Conservation (phyloP, 2,329 filamentous ascomycete species). For the Zymoseptoria ardabiliae region DNA sequence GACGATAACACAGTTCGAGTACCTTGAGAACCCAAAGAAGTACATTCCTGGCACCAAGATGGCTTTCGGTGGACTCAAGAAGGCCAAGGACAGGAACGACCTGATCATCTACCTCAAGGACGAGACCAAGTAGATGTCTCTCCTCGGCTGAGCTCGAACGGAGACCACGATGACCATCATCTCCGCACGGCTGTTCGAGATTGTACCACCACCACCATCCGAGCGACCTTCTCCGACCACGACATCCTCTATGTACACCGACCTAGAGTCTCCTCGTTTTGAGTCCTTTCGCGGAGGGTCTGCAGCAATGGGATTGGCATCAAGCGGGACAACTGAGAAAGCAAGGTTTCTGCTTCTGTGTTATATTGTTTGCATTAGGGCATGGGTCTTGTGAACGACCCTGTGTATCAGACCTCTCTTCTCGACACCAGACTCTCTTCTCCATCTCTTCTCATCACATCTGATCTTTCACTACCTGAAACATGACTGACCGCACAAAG, state of each 20-base stretch:
- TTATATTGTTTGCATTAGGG: not conserved
- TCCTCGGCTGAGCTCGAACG: not conserved
- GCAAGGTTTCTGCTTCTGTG: not conserved
- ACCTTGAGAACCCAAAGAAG: constrained; percentile 99
- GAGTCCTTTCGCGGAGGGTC: not conserved
- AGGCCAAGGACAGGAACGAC: constrained; percentile 98
- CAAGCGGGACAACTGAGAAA: not conserved
- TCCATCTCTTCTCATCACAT: not conserved
- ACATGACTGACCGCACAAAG: not conserved
- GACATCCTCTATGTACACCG: not conserved
- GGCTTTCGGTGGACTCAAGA: constrained; percentile 99
- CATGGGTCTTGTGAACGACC: not conserved
- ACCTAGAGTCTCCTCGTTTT: not conserved
- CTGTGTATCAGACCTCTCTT: not conserved
- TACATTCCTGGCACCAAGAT: constrained; percentile 99
- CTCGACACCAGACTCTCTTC: not conserved
- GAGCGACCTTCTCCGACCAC: not conserved
- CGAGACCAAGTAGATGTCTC: constrained; percentile 55
- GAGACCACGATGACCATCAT: not conserved
- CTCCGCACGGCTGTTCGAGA: not conserved
- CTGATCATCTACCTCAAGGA: constrained; percentile 80
- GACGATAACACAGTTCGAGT: constrained; percentile 61
- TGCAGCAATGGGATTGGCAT: not conserved
- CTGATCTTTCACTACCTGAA: too few relatives aligned
- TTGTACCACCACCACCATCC: not conserved